These are phyloP conservation scores for Dovyalis caffra DNA, from an alignment of 345 rosid genomes.

Conservation along the genomic window DNA sequence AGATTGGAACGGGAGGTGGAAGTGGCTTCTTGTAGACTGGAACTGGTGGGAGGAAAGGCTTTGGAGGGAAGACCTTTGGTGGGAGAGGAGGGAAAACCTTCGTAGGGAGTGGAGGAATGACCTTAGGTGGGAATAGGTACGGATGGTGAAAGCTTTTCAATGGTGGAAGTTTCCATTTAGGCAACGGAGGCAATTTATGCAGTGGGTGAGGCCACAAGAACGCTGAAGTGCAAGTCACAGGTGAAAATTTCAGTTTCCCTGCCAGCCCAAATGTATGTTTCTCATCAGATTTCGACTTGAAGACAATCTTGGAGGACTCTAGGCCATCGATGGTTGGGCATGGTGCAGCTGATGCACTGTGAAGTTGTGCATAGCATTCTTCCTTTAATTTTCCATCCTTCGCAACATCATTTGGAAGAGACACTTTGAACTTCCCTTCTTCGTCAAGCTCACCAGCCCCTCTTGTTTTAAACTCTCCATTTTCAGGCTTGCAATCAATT, in stretches of 20 bases:
- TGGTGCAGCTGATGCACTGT: slow-evolving; percentile 52
- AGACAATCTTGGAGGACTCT: slow-evolving; percentile 53
- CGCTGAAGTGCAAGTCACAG: slow-evolving; percentile 55
- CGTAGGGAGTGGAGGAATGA: slow-evolving; percentile 15
- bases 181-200: slow-evolving; percentile 24
- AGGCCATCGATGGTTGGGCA: slow-evolving; percentile 62
- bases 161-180: slow-evolving; percentile 34
- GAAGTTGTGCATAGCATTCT: slow-evolving; percentile 87
- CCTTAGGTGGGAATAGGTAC: slow-evolving; percentile 19
- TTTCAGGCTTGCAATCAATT: slow-evolving; percentile 61
- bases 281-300: slow-evolving; percentile 35
- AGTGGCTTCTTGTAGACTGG: slow-evolving; percentile 20
- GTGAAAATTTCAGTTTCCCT: slow-evolving; percentile 62
- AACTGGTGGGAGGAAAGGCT: slow-evolving; percentile 18
- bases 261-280: slow-evolving; percentile 53
- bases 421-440: slow-evolving; percentile 59
- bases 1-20: slow-evolving; percentile 17
- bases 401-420: slow-evolving; percentile 48
- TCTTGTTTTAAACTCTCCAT: slow-evolving; percentile 51
- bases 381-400: slow-evolving; percentile 56
- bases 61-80: slow-evolving; percentile 6
- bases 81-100: slow-evolving; percentile 13
- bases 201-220: slow-evolving; percentile 55
- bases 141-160: slow-evolving; percentile 23
- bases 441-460: slow-evolving; percentile 57